Conservation (phyloP, 2,329 filamentous ascomycete genomes). For the Arthrocladium fulminans region DNA sequence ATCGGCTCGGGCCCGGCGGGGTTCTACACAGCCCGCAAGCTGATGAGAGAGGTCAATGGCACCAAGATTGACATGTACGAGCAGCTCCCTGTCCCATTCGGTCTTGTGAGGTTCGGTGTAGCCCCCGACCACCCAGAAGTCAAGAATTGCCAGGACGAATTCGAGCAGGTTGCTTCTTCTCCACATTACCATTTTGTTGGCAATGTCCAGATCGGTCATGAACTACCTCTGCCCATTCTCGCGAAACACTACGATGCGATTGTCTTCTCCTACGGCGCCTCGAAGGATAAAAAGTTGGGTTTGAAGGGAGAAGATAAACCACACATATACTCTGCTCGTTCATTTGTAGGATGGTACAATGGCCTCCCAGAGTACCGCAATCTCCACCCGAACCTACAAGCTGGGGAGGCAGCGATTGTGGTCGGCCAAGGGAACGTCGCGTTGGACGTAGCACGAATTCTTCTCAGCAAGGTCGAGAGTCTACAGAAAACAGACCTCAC, state of each 20-base stretch:
- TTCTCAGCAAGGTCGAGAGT: conserved; percentile 65
- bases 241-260: conserved; percentile 83
- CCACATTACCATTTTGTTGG: conserved; percentile 83
- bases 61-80: conserved; percentile 92
- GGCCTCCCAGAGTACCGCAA: conserved; percentile 73
- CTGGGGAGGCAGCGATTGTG: conserved; percentile 73
- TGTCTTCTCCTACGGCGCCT: conserved; percentile 85
- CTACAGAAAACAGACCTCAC: conserved; percentile 82
- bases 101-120: conserved; percentile 85
- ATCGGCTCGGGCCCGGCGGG: conserved; percentile 91
- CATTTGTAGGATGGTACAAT: conserved; percentile 98
- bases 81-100: conserved; percentile 82
- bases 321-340: conserved; percentile 65
- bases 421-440: conserved; percentile 96
- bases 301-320: conserved; percentile 69
- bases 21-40: conserved; percentile 84
- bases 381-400: conserved; percentile 63
- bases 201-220: conserved; percentile 69
- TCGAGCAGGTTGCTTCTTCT: conserved; percentile 75
- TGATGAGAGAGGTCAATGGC: conserved; percentile 65
- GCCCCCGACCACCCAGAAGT: conserved; percentile 98
- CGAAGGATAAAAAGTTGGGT: conserved; percentile 67
- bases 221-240: conserved; percentile 59
- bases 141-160: conserved; percentile 96
- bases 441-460: conserved; percentile 80